Conservation (phyloP, 2,329 filamentous ascomycete genomes). For the Venturiaceae sp. region DNA sequence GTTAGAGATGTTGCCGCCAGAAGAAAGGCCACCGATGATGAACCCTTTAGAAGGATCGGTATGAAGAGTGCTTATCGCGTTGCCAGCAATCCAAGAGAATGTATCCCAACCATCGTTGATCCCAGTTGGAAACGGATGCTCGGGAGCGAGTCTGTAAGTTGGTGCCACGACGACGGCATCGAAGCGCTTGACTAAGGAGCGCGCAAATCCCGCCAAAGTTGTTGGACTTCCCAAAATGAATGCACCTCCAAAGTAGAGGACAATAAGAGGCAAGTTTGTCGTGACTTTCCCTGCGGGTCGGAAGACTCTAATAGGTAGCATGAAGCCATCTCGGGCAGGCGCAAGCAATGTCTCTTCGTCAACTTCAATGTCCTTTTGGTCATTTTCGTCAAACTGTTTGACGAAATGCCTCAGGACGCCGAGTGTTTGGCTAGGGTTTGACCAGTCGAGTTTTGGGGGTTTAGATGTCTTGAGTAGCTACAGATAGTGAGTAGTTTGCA, state of each 20-base stretch:
- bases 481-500: neutral
- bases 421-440: neutral
- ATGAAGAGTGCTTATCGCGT: too few relatives aligned
- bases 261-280: constrained; percentile 15
- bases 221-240: constrained; percentile 35
- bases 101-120: constrained; percentile 24
- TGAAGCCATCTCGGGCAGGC: constrained; percentile 2
- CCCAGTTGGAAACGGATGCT: constrained; percentile 21
- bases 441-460: neutral
- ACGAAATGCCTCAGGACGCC: too few relatives aligned
- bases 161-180: constrained; percentile 23
- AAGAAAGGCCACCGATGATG: constrained; percentile 41
- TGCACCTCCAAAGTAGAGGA: constrained; percentile 34
- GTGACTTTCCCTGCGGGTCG: neutral
- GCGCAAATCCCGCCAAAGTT: too few relatives aligned
- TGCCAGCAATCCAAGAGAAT: constrained; percentile 33
- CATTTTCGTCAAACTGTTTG: too few relatives aligned
- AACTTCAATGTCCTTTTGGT: too few relatives aligned
- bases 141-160: constrained; percentile 24
- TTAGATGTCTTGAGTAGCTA: neutral
- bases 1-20: constrained; percentile 42
- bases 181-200: too few relatives aligned
- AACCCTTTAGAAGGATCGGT: constrained; percentile 35
- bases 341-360: too few relatives aligned
- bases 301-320: constrained; percentile 1